Percentiles rank a stretch among this genome's conserved stretches.
These are phyloP conservation scores for Geotrichum australiense DNA, from an alignment of 1,139 yeast genomes.

Conservation along the genomic window DNA sequence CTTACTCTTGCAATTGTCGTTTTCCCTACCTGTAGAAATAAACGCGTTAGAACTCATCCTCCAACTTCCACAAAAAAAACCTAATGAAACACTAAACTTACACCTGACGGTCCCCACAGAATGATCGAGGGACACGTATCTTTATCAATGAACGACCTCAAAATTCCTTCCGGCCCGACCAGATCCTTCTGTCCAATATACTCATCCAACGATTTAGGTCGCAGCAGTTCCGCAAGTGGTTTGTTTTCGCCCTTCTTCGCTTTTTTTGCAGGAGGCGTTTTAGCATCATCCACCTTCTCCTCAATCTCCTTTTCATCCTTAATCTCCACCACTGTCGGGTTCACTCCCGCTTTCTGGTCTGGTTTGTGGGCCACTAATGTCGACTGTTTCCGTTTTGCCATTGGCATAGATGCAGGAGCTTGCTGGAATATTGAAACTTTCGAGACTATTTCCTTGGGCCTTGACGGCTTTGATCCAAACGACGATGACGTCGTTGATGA, in stretches of 20 bases:
- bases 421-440: slow-evolving; percentile 4
- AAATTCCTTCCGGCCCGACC: slow-evolving; percentile 64
- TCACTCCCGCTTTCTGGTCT: background rate
- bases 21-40: slow-evolving; percentile 47
- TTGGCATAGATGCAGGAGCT: background rate
- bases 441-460: background rate
- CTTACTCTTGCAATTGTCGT: slow-evolving; percentile 59
- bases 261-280: slow-evolving; percentile 6
- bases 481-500: background rate
- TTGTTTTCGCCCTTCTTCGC: slow-evolving; percentile 11
- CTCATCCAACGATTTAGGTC: slow-evolving; percentile 69
- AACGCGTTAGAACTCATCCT: background rate
- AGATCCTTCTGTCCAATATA: slow-evolving; percentile 83
- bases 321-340: background rate
- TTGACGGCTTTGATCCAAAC: background rate
- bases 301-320: background rate
- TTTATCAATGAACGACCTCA: slow-evolving; percentile 59
- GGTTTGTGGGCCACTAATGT: background rate
- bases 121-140: slow-evolving; percentile 68
- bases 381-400: no score
- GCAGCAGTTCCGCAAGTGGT: slow-evolving; percentile 79
- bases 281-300: slow-evolving; percentile 9
- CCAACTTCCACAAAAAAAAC: background rate
- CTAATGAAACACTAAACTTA: slow-evolving; percentile 16
- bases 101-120: slow-evolving; percentile 96